These are phyloP conservation scores for Globisporangium sylvaticum DNA, from an alignment of 352 stramenopile species.

Conservation along the genomic window DNA sequence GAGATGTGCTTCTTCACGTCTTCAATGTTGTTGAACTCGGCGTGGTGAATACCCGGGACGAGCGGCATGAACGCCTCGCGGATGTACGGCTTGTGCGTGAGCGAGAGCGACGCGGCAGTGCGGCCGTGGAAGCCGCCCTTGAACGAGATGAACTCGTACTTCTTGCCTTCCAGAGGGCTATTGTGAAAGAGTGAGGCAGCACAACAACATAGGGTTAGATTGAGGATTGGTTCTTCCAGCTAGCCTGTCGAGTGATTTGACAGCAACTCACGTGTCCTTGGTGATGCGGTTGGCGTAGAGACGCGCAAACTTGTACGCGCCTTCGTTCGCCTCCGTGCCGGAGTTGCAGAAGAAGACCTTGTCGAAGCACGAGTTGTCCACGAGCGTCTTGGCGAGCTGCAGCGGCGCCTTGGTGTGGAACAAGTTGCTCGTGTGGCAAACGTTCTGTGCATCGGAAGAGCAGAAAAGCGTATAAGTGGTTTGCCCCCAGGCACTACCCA, in stretches of 20 bases:
- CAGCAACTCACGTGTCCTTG: constrained; percentile 56
- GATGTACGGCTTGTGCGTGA: constrained; percentile 89
- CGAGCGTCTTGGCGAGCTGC: constrained; percentile 92
- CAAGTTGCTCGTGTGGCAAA: constrained; percentile 96
- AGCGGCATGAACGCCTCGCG: constrained; percentile 80
- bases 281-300: constrained; percentile 65
- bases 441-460: constrained; percentile 59
- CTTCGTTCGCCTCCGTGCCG: constrained; percentile 89
- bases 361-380: constrained; percentile 94
- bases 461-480: constrained; percentile 32
- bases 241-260: neutral
- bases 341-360: constrained; percentile 99
- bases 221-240: neutral
- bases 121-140: constrained; percentile 85
- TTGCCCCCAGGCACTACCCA: neutral
- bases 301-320: constrained; percentile 85
- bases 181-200: neutral
- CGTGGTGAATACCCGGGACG: constrained; percentile 69
- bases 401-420: constrained; percentile 95
- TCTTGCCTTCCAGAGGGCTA: constrained; percentile 69
- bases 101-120: constrained; percentile 64
- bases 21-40: constrained; percentile 82
- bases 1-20: constrained; percentile 72
- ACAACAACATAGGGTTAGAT: neutral
- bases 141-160: constrained; percentile 85